Evolutionary conservation across 108 stramenopile genomes (phyloP), one percentile per base, ranked within the genome.

Genomic region (Nitzschia sp.): DNA sequence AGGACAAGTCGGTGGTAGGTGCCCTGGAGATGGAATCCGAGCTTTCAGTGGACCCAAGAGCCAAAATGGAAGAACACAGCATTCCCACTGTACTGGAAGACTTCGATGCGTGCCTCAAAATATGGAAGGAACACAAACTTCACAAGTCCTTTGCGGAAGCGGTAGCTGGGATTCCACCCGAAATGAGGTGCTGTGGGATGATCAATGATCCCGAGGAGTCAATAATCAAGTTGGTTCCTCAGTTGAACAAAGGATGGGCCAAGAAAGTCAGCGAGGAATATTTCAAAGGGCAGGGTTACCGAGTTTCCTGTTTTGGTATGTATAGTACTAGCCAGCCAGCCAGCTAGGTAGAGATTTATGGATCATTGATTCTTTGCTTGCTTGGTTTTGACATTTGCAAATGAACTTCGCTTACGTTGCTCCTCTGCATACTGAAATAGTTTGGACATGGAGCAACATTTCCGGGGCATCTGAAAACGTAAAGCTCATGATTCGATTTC

Each of bases 401-500:
- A n/a, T n/a, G n/a, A n/a, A n/a, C n/a, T n/a, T n/a, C n/a, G n/a
- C n/a, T n/a, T n/a, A n/a, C n/a, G n/a, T n/a, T n/a, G n/a, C n/a
- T n/a, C n/a, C n/a, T n/a, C n/a, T n/a, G n/a, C n/a, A n/a, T n/a
- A n/a, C n/a, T n/a, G n/a, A n/a, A n/a, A n/a, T n/a, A n/a, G n/a
- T 79, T 15, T 78, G 77, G 77, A 31, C 28, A 8, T 78, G 77
- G 77, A 35, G 52, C 22, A 78, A 78, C 34, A 35, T 55, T n/a
- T 17, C 59, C n/a, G 77, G 77, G 11, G 71, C 71, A 26, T 22
- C 71, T 22, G 31, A 71, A 29, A 72, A 71, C 13, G 47, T 63
- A 0, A 62, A 71, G 16, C 59, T 71, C 9, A 26, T 78, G 52
- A 72, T 78, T 68, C 77, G 77, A 21, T 78, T 78, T 31, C 62